Evolutionary conservation across 1,139 yeast species (phyloP).

Genomic region (Eremothecium gossypii): DNA sequence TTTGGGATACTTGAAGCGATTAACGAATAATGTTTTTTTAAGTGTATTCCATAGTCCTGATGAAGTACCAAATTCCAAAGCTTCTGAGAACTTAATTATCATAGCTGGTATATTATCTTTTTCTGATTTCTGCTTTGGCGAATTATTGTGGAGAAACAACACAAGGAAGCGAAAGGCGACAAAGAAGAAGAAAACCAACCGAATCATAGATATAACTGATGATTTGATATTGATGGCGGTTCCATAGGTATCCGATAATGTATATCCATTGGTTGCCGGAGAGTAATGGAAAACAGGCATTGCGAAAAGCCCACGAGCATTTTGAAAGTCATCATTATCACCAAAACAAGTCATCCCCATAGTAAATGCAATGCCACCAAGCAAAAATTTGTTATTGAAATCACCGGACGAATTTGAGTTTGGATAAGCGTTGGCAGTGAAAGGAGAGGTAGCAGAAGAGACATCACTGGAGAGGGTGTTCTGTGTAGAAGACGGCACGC

Average conservation of each 20-base stretch:
- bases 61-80: slow-evolving; percentile 14
- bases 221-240: slow-evolving; percentile 19
- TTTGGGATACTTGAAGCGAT: slow-evolving; percentile 14
- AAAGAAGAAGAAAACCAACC: slow-evolving; percentile 11
- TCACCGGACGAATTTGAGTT: slow-evolving; percentile 8
- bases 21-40: slow-evolving; percentile 14
- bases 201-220: slow-evolving; percentile 21
- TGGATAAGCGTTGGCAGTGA: slow-evolving; percentile 20
- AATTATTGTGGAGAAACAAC: slow-evolving; percentile 14
- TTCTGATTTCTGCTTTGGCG: slow-evolving; percentile 5
- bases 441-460: slow-evolving; percentile 10
- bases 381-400: slow-evolving; percentile 23
- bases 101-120: slow-evolving; percentile 12
- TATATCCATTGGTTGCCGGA: slow-evolving; percentile 22
- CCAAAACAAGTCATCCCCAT: slow-evolving; percentile 30
- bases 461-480: not conserved
- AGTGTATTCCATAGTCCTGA: slow-evolving; percentile 12
- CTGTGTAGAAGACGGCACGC: not conserved
- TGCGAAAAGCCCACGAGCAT: slow-evolving; percentile 27
- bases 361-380: slow-evolving; percentile 29
- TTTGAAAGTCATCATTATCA: slow-evolving; percentile 25
- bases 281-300: slow-evolving; percentile 27
- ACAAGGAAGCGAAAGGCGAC: slow-evolving; percentile 9
- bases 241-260: slow-evolving; percentile 18
- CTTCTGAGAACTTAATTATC: slow-evolving; percentile 12